Evolutionary conservation across 2,329 filamentous ascomycete genomes (phyloP), one percentile per base, ranked within the genome.

Genomic region (Aspergillus amoenus): DNA sequence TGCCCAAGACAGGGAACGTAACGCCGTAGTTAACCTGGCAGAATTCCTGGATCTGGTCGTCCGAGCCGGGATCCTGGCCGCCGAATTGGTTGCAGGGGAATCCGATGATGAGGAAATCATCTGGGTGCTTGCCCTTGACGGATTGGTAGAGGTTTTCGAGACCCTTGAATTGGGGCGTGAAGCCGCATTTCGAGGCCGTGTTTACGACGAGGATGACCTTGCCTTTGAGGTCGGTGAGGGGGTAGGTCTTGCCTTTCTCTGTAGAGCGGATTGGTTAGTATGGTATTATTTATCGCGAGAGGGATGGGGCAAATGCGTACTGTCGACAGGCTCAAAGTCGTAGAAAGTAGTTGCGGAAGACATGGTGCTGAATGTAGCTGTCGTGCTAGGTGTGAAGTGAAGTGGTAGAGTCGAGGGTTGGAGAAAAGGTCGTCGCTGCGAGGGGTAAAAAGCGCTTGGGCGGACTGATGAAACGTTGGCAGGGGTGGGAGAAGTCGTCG

Each of bases 21-120:
- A 97, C 92, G 74, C 93, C 90, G 76, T 96, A 97, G 84, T 97
- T 97, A 75, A 94, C 60, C 79, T 91, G 89, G 83, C 93, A 97
- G 80, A 92, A 93, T 65, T 78, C 79, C 78, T 92, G 88, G 75
- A 93, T 93, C 55, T 92, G 86, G 58, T 92, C 89, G 75, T 91
- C 83, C 74, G 80, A 82, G 69, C 91, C 92, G 30, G 93, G 93
- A 73, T 97, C 94, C 78, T 99, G 94, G 65, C 79, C 78, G 70
- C 88, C 90, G 78, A 99, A 99, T 79, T 99, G 94, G 83, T 97
- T 99, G 87, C 93, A 97, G 57, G 94, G 94, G 80, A 99, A 97
- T 68, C 93, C 94, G 71, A 99, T 83, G 78, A 99, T 86, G 70
- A 86, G 82, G 74, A 99, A 94, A 70, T 92, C 83, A 64, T 91